Base-by-base conservation (phyloP, 768 basidiomycete species). In the Mrakia blollopis region DNA sequence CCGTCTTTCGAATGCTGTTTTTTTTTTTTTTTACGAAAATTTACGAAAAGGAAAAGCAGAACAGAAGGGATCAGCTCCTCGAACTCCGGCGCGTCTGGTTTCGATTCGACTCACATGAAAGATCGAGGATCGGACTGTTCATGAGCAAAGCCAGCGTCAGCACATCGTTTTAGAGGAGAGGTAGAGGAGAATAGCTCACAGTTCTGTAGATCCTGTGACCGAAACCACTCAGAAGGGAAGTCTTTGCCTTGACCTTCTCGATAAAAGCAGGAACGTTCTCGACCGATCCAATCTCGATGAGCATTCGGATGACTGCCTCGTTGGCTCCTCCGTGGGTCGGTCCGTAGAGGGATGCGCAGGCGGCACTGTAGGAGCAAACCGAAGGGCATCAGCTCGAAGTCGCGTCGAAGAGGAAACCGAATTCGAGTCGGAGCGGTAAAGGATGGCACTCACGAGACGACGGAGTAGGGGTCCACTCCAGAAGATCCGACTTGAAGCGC, bases 401-500 rank as follows among this genome's bases (percentile, higher is more conserved):
- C 16, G 35, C 5, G 5, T 21, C 25, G 32, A 35, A 37, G 25
- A 18, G 23, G 35, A 18, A n/a, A n/a, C n/a, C 28, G 23, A 2
- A 4, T 23, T 7, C 3, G 30, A 32, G 54, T 5, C 71, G 16
- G 47, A 18, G 30, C 68, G 25, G 30, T 37, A 35, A 39, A 28
- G 10, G 54, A 37, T 28, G n/a, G n/a, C 6, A 83, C 86, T 72
- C 76, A 91, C 87, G 92, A 89, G 75, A 95, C 88, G 5, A 92
- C 93, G 62, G 90, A 91, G 82, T 91, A 96, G 0, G 94, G 94
- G 82, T 96, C 94, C 2, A 93, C 93, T 44, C 96, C 86, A 13
- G 94, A 94, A 78, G 91, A 92, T 14, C 89, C 93, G 0, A 92
- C 92, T 81, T 95, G 94, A 67, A 96, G 85, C 13, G 93, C 92